Evolutionary conservation across 1,284 basidiomycete species (phyloP), one percentile per base, ranked within the genome.

Genomic region (Pseudozyma thailandica): DNA sequence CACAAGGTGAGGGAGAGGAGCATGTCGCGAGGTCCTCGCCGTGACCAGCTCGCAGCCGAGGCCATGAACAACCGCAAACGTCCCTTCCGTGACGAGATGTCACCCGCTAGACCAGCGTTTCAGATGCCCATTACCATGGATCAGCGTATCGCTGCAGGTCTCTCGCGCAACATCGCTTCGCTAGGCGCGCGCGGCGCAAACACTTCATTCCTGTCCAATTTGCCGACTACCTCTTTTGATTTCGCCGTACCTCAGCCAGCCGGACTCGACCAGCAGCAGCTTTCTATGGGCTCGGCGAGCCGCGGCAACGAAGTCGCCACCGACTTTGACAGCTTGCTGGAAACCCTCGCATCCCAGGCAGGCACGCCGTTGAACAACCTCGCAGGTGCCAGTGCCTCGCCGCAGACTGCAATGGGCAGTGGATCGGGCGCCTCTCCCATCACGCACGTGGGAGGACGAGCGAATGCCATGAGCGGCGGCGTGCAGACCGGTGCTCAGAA

Each of bases 1-100:
- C 80, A 82, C 71, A 81, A 80, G 45, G 80, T 82, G 25, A 69
- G 64, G 39, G 79, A 79, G 28, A 73, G 79, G 30, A 81, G 79
- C 60, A 62, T 70, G 42, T 79, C 77, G 13, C 65, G 79, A 7
- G 75, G 72, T 7, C 74, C 77, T 12, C 69, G 72, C 13, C 46
- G 61, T 6, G 70, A 72, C 20, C 66, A 66, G 35, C 46, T 71
- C 0, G 58, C 57, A 0, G 69, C 62, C 16, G 63, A 69, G 16
- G 61, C 61, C 3, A 45, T 60, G 48, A 78, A 74, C 62, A 72
- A 65, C 41, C 68, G 74, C 26, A 82, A 81, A 50, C 76, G 80
- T 26, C 69, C 79, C 2, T 76, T 76, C 56, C 62, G 75, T 18
- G 71, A 81, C 33, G 78, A 79, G 27, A 50, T 71, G 1, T 78